phyloP scores from a whole-genome alignment of 2,329 filamentous ascomycete genomes.

The Rosellinia necatrix region DNA sequence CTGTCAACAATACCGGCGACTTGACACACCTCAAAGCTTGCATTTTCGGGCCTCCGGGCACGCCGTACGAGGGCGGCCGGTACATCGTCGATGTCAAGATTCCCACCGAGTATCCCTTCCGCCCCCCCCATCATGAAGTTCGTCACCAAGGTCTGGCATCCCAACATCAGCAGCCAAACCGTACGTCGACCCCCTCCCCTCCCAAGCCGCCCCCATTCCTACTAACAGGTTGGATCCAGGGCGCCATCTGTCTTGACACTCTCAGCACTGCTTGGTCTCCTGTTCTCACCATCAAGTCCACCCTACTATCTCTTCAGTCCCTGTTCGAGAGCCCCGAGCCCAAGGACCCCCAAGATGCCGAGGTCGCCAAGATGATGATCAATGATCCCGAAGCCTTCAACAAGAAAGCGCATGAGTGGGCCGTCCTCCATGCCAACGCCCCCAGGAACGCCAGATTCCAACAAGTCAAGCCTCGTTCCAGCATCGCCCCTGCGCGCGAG shows the following conservation, averaged over 20 bases:
- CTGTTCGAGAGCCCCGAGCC: slow-evolving; percentile 93
- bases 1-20: slow-evolving; percentile 64
- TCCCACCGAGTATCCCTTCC: slow-evolving; percentile 89
- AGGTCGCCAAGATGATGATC: slow-evolving; percentile 90
- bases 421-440: slow-evolving; percentile 79
- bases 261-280: slow-evolving; percentile 90
- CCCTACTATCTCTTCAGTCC: slow-evolving; percentile 89
- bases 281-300: slow-evolving; percentile 94
- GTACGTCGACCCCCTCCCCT: slow-evolving; percentile 51
- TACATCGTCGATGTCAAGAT: slow-evolving; percentile 86
- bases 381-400: slow-evolving; percentile 79
- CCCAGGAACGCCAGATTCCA: slow-evolving; percentile 49
- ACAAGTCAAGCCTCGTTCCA: slow-evolving; percentile 32
- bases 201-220: background rate
- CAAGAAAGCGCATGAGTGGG: slow-evolving; percentile 86
- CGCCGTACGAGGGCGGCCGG: slow-evolving; percentile 86
- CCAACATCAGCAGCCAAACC: slow-evolving; percentile 92
- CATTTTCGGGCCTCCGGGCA: slow-evolving; percentile 87
- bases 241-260: slow-evolving; percentile 95
- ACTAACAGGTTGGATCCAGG: slow-evolving; percentile 56
- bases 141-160: slow-evolving; percentile 93
- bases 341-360: slow-evolving; percentile 94
- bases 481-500: slow-evolving; percentile 54
- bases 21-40: slow-evolving; percentile 82
- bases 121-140: slow-evolving; percentile 90